phyloP scores from a whole-genome alignment of 2,329 filamentous ascomycete genomes.

The Lasiodiplodia hormozganensis region DNA sequence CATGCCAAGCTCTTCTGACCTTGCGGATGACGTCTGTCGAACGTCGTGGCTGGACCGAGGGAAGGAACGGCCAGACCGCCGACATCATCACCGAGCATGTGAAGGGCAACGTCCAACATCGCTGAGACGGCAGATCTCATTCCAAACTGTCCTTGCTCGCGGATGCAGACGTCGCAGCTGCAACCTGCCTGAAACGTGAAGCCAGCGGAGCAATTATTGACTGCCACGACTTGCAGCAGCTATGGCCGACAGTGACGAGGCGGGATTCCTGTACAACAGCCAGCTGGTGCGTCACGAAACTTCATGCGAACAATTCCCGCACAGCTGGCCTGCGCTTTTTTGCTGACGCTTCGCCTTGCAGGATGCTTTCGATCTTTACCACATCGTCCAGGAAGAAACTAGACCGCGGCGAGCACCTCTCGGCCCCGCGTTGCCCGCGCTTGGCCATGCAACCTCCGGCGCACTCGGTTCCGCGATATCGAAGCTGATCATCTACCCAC shows the following conservation, averaged over 20 bases:
- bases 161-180: neutral
- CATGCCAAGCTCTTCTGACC: constrained; percentile 24
- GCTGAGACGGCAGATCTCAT: neutral
- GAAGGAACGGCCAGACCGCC: neutral
- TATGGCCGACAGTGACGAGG: constrained; percentile 29
- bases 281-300: constrained; percentile 32
- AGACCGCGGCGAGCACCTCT: constrained; percentile 33
- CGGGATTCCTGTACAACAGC: constrained; percentile 43
- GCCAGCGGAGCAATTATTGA: neutral
- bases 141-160: neutral
- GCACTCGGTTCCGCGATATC: constrained; percentile 79
- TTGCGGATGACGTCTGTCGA: constrained; percentile 17
- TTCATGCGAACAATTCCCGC: neutral
- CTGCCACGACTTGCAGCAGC: neutral
- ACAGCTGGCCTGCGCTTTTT: neutral
- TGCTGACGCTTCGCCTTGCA: constrained; percentile 29
- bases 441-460: constrained; percentile 83
- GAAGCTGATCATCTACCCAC: constrained; percentile 79
- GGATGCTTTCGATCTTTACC: constrained; percentile 53
- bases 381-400: constrained; percentile 47
- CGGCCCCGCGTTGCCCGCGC: constrained; percentile 68
- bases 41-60: constrained; percentile 6
- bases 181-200: neutral
- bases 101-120: neutral
- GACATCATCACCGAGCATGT: constrained; percentile 11